phyloP scores from a whole-genome alignment of 1,139 yeast species.

The Magnusiomyces tetraspermus region DNA sequence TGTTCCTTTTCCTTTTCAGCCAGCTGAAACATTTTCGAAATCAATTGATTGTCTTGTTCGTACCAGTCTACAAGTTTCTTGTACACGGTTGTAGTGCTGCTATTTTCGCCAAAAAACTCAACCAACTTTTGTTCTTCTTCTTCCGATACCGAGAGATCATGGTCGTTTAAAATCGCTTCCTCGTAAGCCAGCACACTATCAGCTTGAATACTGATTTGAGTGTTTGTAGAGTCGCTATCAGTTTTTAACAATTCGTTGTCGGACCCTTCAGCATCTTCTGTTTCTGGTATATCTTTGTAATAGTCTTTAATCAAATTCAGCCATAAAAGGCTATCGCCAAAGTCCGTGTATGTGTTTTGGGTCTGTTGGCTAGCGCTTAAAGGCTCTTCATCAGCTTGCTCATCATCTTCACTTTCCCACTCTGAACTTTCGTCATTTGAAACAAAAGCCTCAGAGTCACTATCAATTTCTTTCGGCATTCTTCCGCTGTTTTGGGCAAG shows the following conservation, averaged over 20 bases:
- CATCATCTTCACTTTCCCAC: background rate
- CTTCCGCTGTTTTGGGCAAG: conserved; percentile 1
- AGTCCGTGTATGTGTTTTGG: too few species aligned
- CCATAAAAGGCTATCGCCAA: too few species aligned
- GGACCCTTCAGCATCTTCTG: too few species aligned
- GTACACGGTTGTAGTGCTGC: background rate
- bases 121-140: background rate
- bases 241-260: background rate
- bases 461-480: background rate
- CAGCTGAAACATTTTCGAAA: background rate
- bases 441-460: background rate
- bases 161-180: background rate
- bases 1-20: background rate
- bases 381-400: background rate
- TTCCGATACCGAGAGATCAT: background rate
- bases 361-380: too few species aligned
- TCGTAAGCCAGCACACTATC: background rate
- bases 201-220: background rate
- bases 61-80: background rate
- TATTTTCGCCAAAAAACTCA: background rate
- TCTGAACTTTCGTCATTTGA: background rate
- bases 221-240: background rate
- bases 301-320: background rate
- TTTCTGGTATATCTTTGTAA: background rate
- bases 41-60: background rate